Conservation (phyloP, 352 stramenopile species). For the Blastocystis sp. region DNA sequence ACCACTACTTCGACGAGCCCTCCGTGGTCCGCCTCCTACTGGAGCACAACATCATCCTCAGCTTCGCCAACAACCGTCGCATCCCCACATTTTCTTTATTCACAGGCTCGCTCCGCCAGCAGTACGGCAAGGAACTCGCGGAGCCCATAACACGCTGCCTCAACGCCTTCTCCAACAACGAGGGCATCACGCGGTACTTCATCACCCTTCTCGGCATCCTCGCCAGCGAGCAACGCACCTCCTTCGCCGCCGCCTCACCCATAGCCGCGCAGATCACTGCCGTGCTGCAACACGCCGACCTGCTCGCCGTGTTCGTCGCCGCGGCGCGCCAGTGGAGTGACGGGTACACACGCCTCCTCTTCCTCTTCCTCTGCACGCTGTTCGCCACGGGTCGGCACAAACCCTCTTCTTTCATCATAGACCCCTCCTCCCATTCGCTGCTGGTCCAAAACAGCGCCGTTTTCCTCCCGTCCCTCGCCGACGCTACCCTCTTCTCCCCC, state of each 20-base stretch:
- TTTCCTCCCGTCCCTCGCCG: slow-evolving; percentile 10
- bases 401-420: not conserved
- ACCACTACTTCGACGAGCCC: slow-evolving; percentile 30
- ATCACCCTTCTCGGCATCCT: slow-evolving; percentile 17
- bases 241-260: not conserved
- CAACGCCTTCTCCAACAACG: slow-evolving; percentile 12
- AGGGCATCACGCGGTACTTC: slow-evolving; percentile 21
- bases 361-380: not conserved
- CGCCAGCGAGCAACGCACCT: not conserved
- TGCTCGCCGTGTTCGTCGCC: not conserved
- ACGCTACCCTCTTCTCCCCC: not conserved
- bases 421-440: not conserved
- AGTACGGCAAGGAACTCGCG: slow-evolving; percentile 3
- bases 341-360: not conserved
- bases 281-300: not conserved
- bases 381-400: not conserved
- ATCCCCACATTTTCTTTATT: no score
- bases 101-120: not conserved
- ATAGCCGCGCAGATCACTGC: not conserved
- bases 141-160: not conserved
- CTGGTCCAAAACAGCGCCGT: slow-evolving; percentile 49
- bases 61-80: slow-evolving; percentile 7
- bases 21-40: slow-evolving; percentile 6
- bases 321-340: not conserved
- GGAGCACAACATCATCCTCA: slow-evolving; percentile 2